Conservation (phyloP, 108 stramenopile genomes). For the Cyclotella cryptica region DNA sequence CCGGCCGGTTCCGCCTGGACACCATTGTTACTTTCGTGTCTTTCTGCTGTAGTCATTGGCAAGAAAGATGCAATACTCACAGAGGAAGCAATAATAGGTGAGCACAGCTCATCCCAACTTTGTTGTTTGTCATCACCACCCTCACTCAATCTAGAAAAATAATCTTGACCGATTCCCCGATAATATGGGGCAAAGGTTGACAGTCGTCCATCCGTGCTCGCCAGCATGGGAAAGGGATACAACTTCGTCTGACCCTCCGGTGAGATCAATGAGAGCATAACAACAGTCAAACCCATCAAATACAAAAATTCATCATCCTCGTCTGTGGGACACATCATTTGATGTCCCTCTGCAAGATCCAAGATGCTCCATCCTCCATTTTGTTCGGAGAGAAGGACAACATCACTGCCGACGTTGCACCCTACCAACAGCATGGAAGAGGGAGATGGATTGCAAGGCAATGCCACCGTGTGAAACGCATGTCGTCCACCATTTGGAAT, state of each 20-base stretch:
- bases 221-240: constrained; percentile 43
- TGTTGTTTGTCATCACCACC: neutral
- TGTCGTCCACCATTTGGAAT: constrained; percentile 81
- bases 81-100: neutral
- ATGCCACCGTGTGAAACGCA: constrained; percentile 63
- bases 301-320: constrained; percentile 86
- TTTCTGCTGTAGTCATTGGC: neutral
- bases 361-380: constrained; percentile 55
- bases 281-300: constrained; percentile 67
- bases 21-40: neutral
- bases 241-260: neutral
- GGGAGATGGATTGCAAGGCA: constrained; percentile 7
- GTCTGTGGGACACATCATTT: constrained; percentile 69
- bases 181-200: constrained; percentile 37
- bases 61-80: neutral
- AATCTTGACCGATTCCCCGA: constrained; percentile 17
- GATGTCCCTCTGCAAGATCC: constrained; percentile 77
- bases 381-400: constrained; percentile 53
- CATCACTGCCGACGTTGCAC: constrained; percentile 76
- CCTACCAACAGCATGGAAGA: constrained; percentile 68
- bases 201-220: constrained; percentile 70
- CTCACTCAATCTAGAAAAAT: constrained; percentile 18
- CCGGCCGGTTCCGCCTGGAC: neutral
- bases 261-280: constrained; percentile 49
- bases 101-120: neutral